These are phyloP conservation scores for Rubus parviflorus DNA, from an alignment of 306 rosid genomes.

Conservation along the genomic window DNA sequence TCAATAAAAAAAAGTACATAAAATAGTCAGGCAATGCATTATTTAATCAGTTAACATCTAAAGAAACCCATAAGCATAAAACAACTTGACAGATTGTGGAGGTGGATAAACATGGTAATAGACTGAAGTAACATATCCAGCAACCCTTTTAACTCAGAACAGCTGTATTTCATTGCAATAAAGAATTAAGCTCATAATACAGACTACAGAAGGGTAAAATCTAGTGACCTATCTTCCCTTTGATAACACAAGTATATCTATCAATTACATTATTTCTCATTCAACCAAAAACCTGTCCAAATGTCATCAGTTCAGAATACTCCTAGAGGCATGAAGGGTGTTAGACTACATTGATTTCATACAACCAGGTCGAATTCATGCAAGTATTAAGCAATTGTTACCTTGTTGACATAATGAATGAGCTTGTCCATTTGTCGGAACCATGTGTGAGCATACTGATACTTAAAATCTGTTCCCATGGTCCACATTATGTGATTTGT, in stretches of 20 bases:
- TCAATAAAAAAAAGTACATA: neutral
- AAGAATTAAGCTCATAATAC: neutral
- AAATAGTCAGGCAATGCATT: neutral
- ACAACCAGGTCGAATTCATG: conserved; percentile 17
- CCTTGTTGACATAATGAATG: conserved; percentile 90
- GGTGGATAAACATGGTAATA: neutral
- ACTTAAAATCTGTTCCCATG: conserved; percentile 99
- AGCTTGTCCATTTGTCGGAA: conserved; percentile 88
- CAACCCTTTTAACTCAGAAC: neutral
- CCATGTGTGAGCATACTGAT: conserved; percentile 90
- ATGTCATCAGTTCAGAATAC: neutral
- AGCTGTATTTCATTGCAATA: neutral
- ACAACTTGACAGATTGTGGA: neutral
- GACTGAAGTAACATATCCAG: neutral
- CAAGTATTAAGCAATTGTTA: conserved; percentile 20
- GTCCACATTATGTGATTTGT: conserved; percentile 98
- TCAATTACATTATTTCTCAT: neutral
- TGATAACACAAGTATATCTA: conserved; percentile 4
- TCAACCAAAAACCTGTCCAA: neutral
- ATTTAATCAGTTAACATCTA: neutral
- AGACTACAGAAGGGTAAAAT: neutral
- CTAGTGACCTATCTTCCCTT: conserved; percentile 1
- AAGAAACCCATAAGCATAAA: neutral
- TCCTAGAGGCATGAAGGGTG: conserved; percentile 5
- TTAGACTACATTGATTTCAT: neutral